Conservation (phyloP, 495 filamentous ascomycete species). For the Aspergillus indologenus region DNA sequence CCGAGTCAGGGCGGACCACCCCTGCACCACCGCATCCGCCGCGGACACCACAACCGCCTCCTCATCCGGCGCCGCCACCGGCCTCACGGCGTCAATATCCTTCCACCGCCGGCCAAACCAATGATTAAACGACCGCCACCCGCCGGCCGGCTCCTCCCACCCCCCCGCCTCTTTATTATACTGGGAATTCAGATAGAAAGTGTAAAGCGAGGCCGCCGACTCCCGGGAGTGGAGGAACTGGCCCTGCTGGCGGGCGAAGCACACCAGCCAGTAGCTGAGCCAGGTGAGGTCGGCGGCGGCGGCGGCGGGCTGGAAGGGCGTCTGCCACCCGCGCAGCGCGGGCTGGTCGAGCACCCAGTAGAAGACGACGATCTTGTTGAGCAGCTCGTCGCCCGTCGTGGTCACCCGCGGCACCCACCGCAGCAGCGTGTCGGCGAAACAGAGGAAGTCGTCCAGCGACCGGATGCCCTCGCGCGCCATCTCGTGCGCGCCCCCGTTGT, state of each 20-base stretch:
- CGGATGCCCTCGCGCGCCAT: background rate
- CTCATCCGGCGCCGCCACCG: conserved; percentile 6
- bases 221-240: conserved; percentile 11
- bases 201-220: conserved; percentile 5
- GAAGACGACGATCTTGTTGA: background rate
- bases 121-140: conserved; percentile 13
- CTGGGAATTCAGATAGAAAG: conserved; percentile 7
- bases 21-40: conserved; percentile 7
- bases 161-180: background rate
- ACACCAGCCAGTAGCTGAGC: conserved; percentile 10
- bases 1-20: background rate
- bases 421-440: background rate
- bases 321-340: conserved; percentile 5
- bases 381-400: background rate
- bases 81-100: background rate
- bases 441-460: conserved; percentile 6
- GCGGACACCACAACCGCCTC: background rate
- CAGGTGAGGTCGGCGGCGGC: background rate
- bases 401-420: conserved; percentile 8
- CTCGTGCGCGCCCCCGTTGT: background rate
- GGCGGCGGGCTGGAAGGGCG: background rate
- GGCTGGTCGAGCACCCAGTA: conserved; percentile 15
- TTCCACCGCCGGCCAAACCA: background rate
- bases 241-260: conserved; percentile 2
- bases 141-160: conserved; percentile 3